These are phyloP conservation scores for Taphrina communis DNA, from an alignment of 1,139 yeast species.

Conservation along the genomic window DNA sequence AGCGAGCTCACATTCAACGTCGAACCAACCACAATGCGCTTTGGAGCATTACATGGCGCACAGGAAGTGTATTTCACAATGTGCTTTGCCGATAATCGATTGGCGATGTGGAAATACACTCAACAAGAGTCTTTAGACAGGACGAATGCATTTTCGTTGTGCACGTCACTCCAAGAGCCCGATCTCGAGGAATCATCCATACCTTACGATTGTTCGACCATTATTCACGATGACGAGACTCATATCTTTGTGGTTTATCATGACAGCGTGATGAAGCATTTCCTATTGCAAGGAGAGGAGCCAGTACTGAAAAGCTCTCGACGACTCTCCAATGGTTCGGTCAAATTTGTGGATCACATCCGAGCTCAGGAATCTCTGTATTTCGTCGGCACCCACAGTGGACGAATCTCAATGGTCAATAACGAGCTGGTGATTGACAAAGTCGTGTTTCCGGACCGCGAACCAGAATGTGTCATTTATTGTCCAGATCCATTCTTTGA, in stretches of 20 bases:
- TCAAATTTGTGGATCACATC: background rate
- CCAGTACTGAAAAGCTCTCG: background rate
- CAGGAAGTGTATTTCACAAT: background rate
- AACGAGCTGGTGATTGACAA: background rate
- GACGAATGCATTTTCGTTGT: background rate
- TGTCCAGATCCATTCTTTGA: conserved; percentile 12
- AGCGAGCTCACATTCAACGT: background rate
- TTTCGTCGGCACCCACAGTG: background rate
- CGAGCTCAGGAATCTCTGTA: background rate
- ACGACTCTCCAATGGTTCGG: background rate
- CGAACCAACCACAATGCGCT: conserved; percentile 6
- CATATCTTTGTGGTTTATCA: conserved; percentile 11
- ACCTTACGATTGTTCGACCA: conserved; percentile 4
- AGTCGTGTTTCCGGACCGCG: background rate
- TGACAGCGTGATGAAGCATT: background rate
- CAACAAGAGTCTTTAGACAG: background rate
- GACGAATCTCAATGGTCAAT: background rate
- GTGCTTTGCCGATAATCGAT: conserved; percentile 1
- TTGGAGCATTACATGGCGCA: background rate
- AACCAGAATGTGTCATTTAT: background rate
- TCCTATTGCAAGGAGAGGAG: background rate
- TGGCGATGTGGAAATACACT: background rate
- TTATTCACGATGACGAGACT: background rate
- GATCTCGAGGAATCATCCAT: background rate
- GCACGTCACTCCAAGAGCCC: background rate